Evolutionary conservation across 306 rosid species (phyloP).

Genomic region (Trichosanthes cucumerina): DNA sequence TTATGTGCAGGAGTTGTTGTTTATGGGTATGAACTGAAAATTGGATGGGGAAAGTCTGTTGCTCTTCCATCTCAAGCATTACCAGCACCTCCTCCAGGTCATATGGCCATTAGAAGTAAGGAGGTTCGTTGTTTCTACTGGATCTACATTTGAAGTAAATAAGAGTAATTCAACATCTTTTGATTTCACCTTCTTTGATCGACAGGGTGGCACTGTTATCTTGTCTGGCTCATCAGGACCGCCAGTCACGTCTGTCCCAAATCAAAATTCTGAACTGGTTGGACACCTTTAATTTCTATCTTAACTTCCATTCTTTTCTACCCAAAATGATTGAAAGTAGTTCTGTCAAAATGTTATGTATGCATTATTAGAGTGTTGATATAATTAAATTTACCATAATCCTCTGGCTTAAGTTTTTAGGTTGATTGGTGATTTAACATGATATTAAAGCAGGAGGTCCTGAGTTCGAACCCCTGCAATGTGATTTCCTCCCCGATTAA

Average conservation of each 20-base stretch:
- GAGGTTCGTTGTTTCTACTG: conserved; percentile 46
- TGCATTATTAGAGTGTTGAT: no score
- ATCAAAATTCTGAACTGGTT: conserved; percentile 94
- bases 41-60: conserved; percentile 99
- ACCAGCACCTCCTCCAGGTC: conserved; percentile 99
- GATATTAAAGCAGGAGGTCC: no score
- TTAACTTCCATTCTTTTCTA: background rate
- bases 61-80: conserved; percentile 96
- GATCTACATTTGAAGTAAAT: background rate
- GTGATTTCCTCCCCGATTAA: no score
- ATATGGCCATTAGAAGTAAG: conserved; percentile 99
- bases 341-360: background rate
- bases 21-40: conserved; percentile 94
- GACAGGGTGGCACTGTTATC: conserved; percentile 90
- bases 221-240: conserved; percentile 98
- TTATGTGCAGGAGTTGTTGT: conserved; percentile 85
- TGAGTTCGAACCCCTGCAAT: no score
- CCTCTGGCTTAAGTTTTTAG: no score
- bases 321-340: background rate
- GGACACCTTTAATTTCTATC: background rate
- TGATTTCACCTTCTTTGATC: conserved; percentile 18
- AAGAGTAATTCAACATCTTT: background rate
- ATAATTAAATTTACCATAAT: no score
- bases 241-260: conserved; percentile 86
- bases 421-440: no score